Base-by-base conservation (phyloP, 305 asterid species). In the Fraxinus velutina region DNA sequence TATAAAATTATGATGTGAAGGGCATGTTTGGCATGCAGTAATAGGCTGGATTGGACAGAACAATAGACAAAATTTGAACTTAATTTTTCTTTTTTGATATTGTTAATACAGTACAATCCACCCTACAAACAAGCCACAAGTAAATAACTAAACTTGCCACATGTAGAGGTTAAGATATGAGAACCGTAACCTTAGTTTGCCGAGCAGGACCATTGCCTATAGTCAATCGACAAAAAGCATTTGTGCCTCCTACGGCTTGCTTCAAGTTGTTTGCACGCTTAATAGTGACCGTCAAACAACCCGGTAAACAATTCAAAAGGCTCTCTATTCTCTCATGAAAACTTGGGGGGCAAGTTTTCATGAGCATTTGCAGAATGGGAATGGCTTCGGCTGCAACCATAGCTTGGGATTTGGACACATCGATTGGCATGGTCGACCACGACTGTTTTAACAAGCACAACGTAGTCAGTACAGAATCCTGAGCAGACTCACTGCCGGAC, bases 361-460 rank as follows among this genome's bases (percentile, higher is more conserved):
- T 78, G 50, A 92, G 92, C 88, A 80, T 87, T 86, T 94, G 97
- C 83, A 94, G 87, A 80, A 85, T 81, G 37, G 97, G 97, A 83
- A 93, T 92, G 84, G 97, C 97, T 89, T 94, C 97, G 27, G 98
- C 91, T 78, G 96, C 97, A 80, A 86, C 90, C 88, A 85, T 91
- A 62, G 97, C 84, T 86, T 94, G 98, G 72, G 97, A 90, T 81
- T 85, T 93, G 33, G 96, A 91, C 84, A 92, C 89, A 73, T 94
- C 98, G 64, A 90, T 39, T 27, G 97, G 93, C 92, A 92, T 91
- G 82, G 87, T 64, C 47, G 96, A 64, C 98, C 98, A 94, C 8
- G 97, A 92, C 19, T 90, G 97, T 86, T 88, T 94, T 85, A 94
- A 86, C 91, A 93, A 84, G 84, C 92, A 90, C 84, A 94, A 82